Percentiles rank a stretch among this genome's conserved stretches.
Conservation (phyloP, 2,329 filamentous ascomycete species). For the Colletotrichum plurivorum region DNA sequence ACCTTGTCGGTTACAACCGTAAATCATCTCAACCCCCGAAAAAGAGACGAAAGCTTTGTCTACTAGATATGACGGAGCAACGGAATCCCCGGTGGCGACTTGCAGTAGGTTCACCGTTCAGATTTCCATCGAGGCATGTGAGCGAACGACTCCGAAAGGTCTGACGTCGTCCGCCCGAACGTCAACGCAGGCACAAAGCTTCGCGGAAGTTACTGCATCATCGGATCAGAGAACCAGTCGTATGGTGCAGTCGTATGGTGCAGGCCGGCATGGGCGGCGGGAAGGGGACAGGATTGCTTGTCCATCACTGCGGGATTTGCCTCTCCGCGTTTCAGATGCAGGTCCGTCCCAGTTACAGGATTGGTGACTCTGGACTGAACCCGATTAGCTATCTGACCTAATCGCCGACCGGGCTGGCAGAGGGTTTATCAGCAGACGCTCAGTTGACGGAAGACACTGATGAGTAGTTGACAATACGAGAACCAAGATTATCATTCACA, state of each 20-base stretch:
- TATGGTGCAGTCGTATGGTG: background rate
- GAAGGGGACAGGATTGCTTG: constrained; percentile 10
- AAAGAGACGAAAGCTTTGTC: constrained; percentile 17
- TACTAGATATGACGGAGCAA: background rate
- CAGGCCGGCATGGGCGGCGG: constrained; percentile 3
- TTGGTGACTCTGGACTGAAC: background rate
- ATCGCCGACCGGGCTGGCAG: background rate
- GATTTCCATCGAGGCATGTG: constrained; percentile 11
- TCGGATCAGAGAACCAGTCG: constrained; percentile 21
- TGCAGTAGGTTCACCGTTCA: constrained; percentile 6
- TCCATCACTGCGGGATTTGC: constrained; percentile 31
- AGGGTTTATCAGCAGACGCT: background rate
- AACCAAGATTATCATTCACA: background rate
- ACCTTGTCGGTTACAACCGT: constrained; percentile 7
- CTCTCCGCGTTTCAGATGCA: constrained; percentile 42
- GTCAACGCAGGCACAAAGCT: constrained; percentile 20
- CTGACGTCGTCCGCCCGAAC: constrained; percentile 33
- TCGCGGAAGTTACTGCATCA: constrained; percentile 5
- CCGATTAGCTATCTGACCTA: background rate
- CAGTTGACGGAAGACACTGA: background rate
- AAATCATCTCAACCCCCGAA: constrained; percentile 19
- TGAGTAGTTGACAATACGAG: constrained; percentile 10
- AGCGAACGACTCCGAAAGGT: constrained; percentile 9
- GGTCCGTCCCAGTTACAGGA: constrained; percentile 27
- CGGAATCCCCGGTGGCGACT: background rate